Evolutionary conservation across 2,329 filamentous ascomycete genomes (phyloP).

Genomic region (Bipolaris sorokiniana): DNA sequence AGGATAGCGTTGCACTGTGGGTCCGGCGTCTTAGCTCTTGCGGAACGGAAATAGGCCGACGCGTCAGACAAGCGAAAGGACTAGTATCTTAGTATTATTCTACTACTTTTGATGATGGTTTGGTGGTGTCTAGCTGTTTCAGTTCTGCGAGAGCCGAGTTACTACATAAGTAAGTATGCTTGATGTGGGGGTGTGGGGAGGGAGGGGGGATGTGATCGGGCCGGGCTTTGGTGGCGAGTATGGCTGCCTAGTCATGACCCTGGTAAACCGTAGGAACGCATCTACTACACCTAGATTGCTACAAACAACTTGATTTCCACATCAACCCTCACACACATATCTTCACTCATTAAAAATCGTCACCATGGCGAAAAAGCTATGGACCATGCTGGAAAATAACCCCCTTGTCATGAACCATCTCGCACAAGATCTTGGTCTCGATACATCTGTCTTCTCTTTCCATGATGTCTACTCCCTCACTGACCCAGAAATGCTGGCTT

Average conservation of each 20-base stretch:
- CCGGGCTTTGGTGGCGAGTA: not conserved
- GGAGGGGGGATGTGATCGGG: no score
- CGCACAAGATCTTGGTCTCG: constrained; percentile 57
- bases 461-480: constrained; percentile 62
- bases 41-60: no score
- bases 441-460: constrained; percentile 53
- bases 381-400: constrained; percentile 57
- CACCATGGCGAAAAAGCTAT: constrained; percentile 39
- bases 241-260: not conserved
- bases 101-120: no score
- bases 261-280: not conserved
- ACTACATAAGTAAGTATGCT: not conserved
- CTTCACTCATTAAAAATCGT: not conserved
- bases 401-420: constrained; percentile 61
- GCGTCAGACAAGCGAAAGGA: no score
- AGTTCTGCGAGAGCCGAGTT: not conserved
- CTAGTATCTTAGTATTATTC: no score
- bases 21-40: not conserved
- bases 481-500: constrained; percentile 56
- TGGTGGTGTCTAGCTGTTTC: no score
- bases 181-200: constrained; percentile 19
- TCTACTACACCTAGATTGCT: not conserved
- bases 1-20: not conserved
- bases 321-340: not conserved
- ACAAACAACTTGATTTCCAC: not conserved